These are phyloP conservation scores for Gremmenia infestans DNA, from an alignment of 2,329 filamentous ascomycete genomes.

Conservation along the genomic window DNA sequence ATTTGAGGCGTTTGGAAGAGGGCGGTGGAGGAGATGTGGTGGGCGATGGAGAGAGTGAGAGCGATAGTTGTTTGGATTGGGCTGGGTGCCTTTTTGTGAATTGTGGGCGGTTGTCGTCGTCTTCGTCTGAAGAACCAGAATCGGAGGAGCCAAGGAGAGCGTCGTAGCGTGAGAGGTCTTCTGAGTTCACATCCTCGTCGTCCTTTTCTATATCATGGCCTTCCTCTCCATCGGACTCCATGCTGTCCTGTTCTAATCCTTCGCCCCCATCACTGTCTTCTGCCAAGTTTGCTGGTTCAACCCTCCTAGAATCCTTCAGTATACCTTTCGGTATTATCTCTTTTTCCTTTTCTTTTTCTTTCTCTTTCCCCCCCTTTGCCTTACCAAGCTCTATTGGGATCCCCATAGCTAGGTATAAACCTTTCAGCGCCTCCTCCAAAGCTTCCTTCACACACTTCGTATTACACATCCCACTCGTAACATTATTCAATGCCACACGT, in stretches of 20 bases:
- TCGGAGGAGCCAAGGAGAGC: slow-evolving; percentile 28
- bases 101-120: slow-evolving; percentile 15
- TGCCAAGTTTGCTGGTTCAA: slow-evolving; percentile 5
- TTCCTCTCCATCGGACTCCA: background rate
- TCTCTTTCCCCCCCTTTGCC: slow-evolving; percentile 11
- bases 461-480: slow-evolving; percentile 50
- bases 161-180: slow-evolving; percentile 27
- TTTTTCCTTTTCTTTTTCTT: slow-evolving; percentile 10
- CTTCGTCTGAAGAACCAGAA: slow-evolving; percentile 27
- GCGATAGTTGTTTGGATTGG: slow-evolving; percentile 11
- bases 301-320: background rate
- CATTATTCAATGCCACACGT: slow-evolving; percentile 40
- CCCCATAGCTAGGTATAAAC: slow-evolving; percentile 27
- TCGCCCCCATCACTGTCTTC: background rate
- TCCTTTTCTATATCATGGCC: slow-evolving; percentile 2
- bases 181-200: slow-evolving; percentile 18
- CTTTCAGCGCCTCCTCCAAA: slow-evolving; percentile 34
- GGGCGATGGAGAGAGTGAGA: slow-evolving; percentile 20
- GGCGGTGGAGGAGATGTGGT: slow-evolving; percentile 15
- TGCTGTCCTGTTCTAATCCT: background rate
- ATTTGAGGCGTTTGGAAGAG: slow-evolving; percentile 14
- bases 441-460: slow-evolving; percentile 47
- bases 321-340: slow-evolving; percentile 10
- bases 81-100: slow-evolving; percentile 4
- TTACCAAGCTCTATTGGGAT: slow-evolving; percentile 20